A percentile compares a stretch with the other conserved stretches of the same genome.
These are phyloP conservation scores for Aspergillus glaucus DNA, from an alignment of 2,329 filamentous ascomycete species.

Conservation along the genomic window DNA sequence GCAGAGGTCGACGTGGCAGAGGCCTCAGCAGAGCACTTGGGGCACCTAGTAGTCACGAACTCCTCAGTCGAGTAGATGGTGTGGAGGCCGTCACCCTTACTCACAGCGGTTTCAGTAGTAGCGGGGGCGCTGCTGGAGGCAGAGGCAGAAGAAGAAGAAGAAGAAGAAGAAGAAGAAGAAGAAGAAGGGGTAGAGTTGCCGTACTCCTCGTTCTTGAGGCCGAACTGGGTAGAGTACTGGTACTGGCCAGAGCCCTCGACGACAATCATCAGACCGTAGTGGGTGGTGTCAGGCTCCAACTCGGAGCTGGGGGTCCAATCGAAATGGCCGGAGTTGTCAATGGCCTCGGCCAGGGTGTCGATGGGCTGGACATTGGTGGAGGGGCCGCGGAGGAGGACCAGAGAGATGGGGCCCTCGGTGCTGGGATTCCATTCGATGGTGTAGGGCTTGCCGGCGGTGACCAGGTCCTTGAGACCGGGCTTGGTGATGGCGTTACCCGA, in stretches of 20 bases:
- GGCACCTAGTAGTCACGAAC: not conserved
- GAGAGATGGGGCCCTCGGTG: slow-evolving; percentile 40
- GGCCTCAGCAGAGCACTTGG: slow-evolving; percentile 1
- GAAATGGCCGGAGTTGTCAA: slow-evolving; percentile 52
- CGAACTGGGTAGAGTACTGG: slow-evolving; percentile 59
- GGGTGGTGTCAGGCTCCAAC: slow-evolving; percentile 45
- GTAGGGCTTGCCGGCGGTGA: slow-evolving; percentile 52
- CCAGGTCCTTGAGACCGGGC: slow-evolving; percentile 47
- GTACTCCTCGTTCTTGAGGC: slow-evolving; percentile 38
- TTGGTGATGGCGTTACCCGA: slow-evolving; percentile 50
- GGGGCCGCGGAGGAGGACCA: slow-evolving; percentile 56
- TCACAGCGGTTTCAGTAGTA: slow-evolving; percentile 5
- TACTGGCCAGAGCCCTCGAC: slow-evolving; percentile 54
- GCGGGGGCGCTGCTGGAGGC: slow-evolving; percentile 7
- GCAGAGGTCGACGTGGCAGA: slow-evolving; percentile 6
- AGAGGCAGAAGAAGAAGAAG: slow-evolving; percentile 7
- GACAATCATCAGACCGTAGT: slow-evolving; percentile 58
- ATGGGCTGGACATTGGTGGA: slow-evolving; percentile 48
- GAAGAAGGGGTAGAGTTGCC: slow-evolving; percentile 8
- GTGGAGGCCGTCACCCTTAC: slow-evolving; percentile 3
- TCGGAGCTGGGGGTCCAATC: slow-evolving; percentile 47
- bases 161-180: slow-evolving; percentile 5
- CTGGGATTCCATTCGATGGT: slow-evolving; percentile 52
- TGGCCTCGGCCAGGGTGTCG: slow-evolving; percentile 46
- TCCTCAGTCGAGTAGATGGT: not conserved